These are phyloP conservation scores for Penicillium sp. DNA, from an alignment of 2,329 filamentous ascomycete genomes.

Conservation along the genomic window DNA sequence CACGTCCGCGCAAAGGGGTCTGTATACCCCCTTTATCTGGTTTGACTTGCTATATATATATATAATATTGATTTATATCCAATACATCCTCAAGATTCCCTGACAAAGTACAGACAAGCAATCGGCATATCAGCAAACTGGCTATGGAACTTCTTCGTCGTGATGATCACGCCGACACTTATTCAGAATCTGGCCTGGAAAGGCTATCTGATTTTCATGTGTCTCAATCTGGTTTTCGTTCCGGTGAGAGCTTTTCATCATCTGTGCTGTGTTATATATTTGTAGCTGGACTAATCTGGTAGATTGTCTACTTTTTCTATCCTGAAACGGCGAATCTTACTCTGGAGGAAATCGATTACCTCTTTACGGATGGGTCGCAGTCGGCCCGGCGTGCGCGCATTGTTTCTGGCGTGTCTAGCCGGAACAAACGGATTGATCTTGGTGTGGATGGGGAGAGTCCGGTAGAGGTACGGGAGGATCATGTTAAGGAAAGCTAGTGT, in stretches of 20 bases:
- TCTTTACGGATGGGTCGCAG: too few relatives aligned
- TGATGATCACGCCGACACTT: constrained; percentile 6
- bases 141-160: constrained; percentile 12
- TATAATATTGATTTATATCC: too few relatives aligned
- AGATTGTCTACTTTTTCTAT: constrained; percentile 15
- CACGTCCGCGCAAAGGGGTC: constrained; percentile 5
- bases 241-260: too few relatives aligned
- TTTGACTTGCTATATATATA: too few relatives aligned
- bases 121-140: constrained; percentile 3
- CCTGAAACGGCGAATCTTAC: constrained; percentile 12
- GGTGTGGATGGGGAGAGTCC: not conserved
- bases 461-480: too few relatives aligned
- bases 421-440: not conserved
- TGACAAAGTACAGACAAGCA: too few relatives aligned
- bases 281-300: too few relatives aligned
- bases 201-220: constrained; percentile 36
- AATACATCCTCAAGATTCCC: too few relatives aligned
- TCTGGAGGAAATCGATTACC: constrained; percentile 13
- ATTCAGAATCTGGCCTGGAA: constrained; percentile 11
- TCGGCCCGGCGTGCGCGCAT: constrained; percentile 1
- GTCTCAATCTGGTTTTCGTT: constrained; percentile 31
- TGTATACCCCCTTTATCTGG: too few relatives aligned
- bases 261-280: too few relatives aligned
- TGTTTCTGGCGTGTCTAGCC: not conserved
- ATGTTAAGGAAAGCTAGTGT: constrained; percentile 27